Evolutionary conservation across 2,329 filamentous ascomycete species (phyloP), one percentile per base, ranked within the genome.

Genomic region (Colletotrichum sidae): DNA sequence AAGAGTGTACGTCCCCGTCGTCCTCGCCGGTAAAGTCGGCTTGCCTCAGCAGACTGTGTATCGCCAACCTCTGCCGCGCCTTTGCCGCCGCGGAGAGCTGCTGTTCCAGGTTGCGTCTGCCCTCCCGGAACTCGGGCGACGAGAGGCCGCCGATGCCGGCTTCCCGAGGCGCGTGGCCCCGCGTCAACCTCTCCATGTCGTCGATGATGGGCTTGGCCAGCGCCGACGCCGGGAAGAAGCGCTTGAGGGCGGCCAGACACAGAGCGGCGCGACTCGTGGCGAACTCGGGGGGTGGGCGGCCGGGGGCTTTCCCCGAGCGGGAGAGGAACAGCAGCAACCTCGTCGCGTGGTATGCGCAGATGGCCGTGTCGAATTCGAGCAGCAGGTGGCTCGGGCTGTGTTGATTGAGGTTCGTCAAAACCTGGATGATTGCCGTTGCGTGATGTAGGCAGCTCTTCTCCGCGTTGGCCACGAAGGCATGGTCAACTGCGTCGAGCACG

Each of bases 301-400:
- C 15, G 15, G 15, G 15, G 2, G 15, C 15, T 17, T 17, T 17
- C 15, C 15, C 15, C 15, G 15, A 17, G 15, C 15, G 15, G 15
- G 15, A 17, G 15, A 17, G 2, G 15, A 17, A 17, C 15, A 17
- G 15, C 15, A 17, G 15, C 15, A 17, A 17, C 1, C 79, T 74
- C 0, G 78, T 75, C 4, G 76, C 75, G 41, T 82, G 79, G 35
- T 81, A 82, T 0, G 77, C 79, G 42, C 80, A 81, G 2, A 82
- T 78, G 5, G 80, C 79, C 0, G 74, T 75, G 47, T 81, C 79
- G 38, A 78, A 76, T 55, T 82, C 79, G 0, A 81, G 71, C 10
- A 77, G 72, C 6, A 73, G 68, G 1, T 65, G 60, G 10, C 55
- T 66, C 1, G 70, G 67, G 51, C 70, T 68, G 51, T 72, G 66